Evolutionary conservation across 306 rosid species (phyloP).

Genomic region (Cicer cuneatum): DNA sequence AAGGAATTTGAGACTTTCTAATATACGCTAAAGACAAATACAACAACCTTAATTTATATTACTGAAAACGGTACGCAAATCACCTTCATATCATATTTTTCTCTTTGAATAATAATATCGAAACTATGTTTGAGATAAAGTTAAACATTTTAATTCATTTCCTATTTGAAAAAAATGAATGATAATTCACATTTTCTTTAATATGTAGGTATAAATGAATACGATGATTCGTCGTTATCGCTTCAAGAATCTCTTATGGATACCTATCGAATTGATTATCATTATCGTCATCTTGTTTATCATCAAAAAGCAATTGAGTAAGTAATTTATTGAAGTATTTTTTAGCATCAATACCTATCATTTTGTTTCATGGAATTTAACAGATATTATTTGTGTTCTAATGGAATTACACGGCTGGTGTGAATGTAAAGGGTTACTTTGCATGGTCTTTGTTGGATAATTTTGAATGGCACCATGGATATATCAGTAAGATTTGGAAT

Average conservation of each 20-base stretch:
- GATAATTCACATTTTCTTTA: no score
- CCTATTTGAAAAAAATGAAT: not conserved
- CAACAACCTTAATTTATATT: not conserved
- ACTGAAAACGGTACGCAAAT: not conserved
- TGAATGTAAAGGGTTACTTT: not conserved
- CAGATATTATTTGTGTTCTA: no score
- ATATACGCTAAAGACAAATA: not conserved
- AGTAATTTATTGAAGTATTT: not conserved
- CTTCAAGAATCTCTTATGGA: not conserved
- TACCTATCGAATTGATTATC: not conserved
- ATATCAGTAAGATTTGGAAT: conserved; percentile 1
- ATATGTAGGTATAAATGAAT: not conserved
- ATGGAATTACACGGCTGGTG: not conserved
- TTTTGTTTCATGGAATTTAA: no score
- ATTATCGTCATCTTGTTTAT: not conserved
- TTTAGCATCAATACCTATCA: no score
- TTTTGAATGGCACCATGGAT: conserved; percentile 56
- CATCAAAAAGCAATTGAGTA: not conserved
- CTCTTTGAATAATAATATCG: not conserved
- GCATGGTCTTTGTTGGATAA: conserved; percentile 48
- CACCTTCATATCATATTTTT: not conserved
- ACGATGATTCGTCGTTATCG: not conserved
- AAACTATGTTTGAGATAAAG: no score
- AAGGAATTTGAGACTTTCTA: not conserved
- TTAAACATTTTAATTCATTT: not conserved